Evolutionary conservation across 352 stramenopile genomes (phyloP).

Genomic region (Globisporangium cystogenes): DNA sequence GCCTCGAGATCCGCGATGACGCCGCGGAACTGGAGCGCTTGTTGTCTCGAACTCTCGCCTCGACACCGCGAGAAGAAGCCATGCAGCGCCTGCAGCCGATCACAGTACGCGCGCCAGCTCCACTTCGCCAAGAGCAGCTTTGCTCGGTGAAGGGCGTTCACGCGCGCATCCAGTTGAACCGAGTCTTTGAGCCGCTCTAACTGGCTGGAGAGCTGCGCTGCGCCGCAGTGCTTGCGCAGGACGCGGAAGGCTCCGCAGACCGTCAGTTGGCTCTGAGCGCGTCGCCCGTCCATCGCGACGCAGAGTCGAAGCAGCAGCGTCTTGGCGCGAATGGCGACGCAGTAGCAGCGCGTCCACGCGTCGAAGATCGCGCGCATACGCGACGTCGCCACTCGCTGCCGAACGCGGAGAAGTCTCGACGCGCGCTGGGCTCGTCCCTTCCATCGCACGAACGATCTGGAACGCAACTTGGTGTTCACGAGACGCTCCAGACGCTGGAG

Average conservation of each 20-base stretch:
- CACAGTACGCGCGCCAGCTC: constrained; percentile 47
- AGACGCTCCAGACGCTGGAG: constrained; percentile 15
- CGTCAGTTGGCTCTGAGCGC: not conserved
- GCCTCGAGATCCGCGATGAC: constrained; percentile 2
- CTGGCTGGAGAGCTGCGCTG: not conserved
- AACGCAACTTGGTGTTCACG: constrained; percentile 11
- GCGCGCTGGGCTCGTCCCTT: constrained; percentile 10
- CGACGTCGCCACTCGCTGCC: constrained; percentile 2
- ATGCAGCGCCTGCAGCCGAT: constrained; percentile 23
- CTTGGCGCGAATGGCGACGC: not conserved
- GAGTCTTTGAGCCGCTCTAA: not conserved
- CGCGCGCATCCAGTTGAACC: not conserved
- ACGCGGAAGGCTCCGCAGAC: constrained; percentile 8
- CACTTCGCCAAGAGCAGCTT: constrained; percentile 26
- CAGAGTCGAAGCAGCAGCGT: constrained; percentile 5
- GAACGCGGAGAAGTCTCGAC: not conserved
- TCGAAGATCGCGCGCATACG: not conserved
- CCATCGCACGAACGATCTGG: constrained; percentile 21
- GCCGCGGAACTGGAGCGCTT: not conserved
- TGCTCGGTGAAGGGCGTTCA: not conserved
- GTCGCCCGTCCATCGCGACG: not conserved
- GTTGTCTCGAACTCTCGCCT: not conserved
- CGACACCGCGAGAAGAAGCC: constrained; percentile 29
- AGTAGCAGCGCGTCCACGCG: constrained; percentile 4
- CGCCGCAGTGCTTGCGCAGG: not conserved